These are phyloP conservation scores for Picocystis sp. DNA, from an alignment of 163 green algal genomes.

Conservation along the genomic window DNA sequence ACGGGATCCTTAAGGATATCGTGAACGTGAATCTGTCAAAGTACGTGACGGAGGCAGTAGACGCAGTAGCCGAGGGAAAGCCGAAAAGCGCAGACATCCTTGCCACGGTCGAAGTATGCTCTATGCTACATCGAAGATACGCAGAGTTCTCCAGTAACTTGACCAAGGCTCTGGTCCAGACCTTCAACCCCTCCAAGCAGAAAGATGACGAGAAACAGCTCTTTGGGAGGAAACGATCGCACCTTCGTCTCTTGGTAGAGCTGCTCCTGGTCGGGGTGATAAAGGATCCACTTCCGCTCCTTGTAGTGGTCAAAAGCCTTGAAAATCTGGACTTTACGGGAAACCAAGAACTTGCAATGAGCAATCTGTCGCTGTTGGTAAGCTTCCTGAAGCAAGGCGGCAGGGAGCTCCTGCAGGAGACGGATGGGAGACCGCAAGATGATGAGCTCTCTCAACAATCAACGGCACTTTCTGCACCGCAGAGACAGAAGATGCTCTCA, in stretches of 20 bases:
- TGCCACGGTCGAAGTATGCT: conserved; percentile 40
- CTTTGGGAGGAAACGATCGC: conserved; percentile 21
- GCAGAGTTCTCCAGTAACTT: conserved; percentile 46
- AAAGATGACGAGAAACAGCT: conserved; percentile 1
- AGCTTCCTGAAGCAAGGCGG: conserved; percentile 34
- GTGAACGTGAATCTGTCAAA: conserved; percentile 32
- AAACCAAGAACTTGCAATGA: conserved; percentile 26
- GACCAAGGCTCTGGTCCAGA: conserved; percentile 20
- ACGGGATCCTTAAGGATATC: conserved; percentile 56
- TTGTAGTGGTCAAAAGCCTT: conserved; percentile 30
- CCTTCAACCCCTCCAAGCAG: conserved; percentile 2
- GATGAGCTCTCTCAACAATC: background rate
- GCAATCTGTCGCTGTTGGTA: conserved; percentile 34
- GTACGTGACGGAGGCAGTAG: conserved; percentile 78
- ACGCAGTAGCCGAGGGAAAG: conserved; percentile 57
- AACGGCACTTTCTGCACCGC: no score
- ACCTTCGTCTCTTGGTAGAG: conserved; percentile 57
- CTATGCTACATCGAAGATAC: conserved; percentile 65
- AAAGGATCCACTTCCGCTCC: conserved; percentile 17
- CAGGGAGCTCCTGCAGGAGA: conserved; percentile 33
- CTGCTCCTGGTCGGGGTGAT: conserved; percentile 40
- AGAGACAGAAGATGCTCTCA: no score
- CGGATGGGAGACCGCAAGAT: background rate
- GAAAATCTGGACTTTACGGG: conserved; percentile 15
- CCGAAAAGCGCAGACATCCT: conserved; percentile 55